phyloP scores from a whole-genome alignment of 164 flowering plant species.

The Umbellularia californica region DNA sequence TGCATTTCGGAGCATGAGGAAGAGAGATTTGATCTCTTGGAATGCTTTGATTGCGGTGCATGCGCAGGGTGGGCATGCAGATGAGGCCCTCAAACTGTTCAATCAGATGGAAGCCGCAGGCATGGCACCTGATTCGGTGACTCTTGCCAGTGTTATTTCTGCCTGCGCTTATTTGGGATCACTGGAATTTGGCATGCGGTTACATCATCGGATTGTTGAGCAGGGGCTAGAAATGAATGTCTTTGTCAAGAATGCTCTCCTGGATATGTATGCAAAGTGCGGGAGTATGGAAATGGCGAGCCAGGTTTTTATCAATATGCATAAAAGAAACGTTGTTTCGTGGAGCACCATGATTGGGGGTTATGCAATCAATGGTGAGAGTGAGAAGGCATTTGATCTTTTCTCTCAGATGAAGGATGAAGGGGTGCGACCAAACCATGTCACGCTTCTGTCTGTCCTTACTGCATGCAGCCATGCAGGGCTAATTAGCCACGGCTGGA shows the following conservation, averaged over 20 bases:
- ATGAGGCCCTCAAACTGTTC: constrained; percentile 31
- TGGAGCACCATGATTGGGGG: constrained; percentile 17
- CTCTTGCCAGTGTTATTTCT: constrained; percentile 7
- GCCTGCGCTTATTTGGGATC: constrained; percentile 11
- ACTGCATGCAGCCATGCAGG: constrained; percentile 19
- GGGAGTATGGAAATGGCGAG: constrained; percentile 17
- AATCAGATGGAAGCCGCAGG: background rate
- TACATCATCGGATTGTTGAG: background rate
- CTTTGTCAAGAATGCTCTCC: constrained; percentile 3
- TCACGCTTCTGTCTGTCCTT: constrained; percentile 14
- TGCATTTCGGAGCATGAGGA: constrained; percentile 12
- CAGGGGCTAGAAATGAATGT: background rate
- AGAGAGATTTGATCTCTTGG: constrained; percentile 45
- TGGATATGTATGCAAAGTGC: constrained; percentile 37
- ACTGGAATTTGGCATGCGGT: background rate
- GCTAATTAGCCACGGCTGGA: constrained; percentile 8
- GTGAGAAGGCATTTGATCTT: background rate
- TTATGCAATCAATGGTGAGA: constrained; percentile 10
- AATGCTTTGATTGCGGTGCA: constrained; percentile 41
- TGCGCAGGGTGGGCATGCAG: constrained; percentile 32
- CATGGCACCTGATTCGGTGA: constrained; percentile 6
- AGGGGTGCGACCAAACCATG: constrained; percentile 10
- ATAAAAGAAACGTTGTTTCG: constrained; percentile 7
- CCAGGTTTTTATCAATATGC: background rate
- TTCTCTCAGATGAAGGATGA: constrained; percentile 9